Base-by-base conservation (phyloP, 1,284 basidiomycete species). In the Wallemia mellicola region DNA sequence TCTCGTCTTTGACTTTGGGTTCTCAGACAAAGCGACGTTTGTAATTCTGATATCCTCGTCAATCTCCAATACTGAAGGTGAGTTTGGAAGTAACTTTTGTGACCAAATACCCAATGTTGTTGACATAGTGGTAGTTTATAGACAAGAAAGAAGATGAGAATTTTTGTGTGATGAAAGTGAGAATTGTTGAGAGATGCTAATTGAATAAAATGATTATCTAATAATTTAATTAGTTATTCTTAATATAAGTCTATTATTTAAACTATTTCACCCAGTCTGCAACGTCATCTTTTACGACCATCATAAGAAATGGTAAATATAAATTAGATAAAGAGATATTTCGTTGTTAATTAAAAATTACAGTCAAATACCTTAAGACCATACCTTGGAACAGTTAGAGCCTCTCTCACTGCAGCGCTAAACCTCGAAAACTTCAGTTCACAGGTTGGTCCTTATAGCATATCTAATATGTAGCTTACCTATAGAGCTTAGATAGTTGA, bases 391-490 rank as follows among this genome's bases (percentile, higher is more conserved):
- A 91, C 91, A 32, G 92, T 99, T 59, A 77, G 94, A 63, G 86
- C 87, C 11, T 92, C 92, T 15, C 76, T 99, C 60, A 96, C 91
- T 2, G 92, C 92, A n/a, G 91, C 94, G 1, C 75, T 98, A 64
- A 95, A 91, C 0, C 76, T 99, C 60, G 85, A 95, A 73, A 89
- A 95, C 77, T 99, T 99, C 74, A 80, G 86, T 48, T 95, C 89
- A 5, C 92, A 98, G 78, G 86, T 86, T 54, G 62, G 59, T 17
- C 27, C 27, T 54, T 58, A 26, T 58, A 27, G 28, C 59, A 55
- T 61, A 28, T 24, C 57, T 32, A 58, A 59, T n/a, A 25, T n/a
- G n/a, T n/a, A n/a, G n/a, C n/a, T n/a, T n/a, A n/a, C n/a, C n/a
- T n/a, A n/a, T n/a, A n/a, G n/a, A n/a, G n/a, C 28, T 28, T 62